Evolutionary conservation across 768 basidiomycete genomes (phyloP), one percentile per base, ranked within the genome.

Genomic region (Lactarius indigo): DNA sequence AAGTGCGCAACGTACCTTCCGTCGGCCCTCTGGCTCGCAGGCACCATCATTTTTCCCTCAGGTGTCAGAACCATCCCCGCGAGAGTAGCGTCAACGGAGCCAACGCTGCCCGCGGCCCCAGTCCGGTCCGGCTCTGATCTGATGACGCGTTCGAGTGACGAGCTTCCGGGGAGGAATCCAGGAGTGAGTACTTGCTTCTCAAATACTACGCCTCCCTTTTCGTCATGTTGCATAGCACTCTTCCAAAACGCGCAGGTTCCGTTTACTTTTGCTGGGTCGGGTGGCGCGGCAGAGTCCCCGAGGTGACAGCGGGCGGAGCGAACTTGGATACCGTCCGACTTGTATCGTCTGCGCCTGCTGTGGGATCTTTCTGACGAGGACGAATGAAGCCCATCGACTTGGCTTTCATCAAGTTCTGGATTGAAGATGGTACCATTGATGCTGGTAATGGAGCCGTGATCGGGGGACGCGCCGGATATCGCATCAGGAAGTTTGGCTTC

Each of bases 1-100:
- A 31, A 37, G 2, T 37, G 10, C n/a, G 18, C 4, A 0, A 55
- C 3, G 57, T 39, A 59, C 66, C 62, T 68, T 64, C 63, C 66
- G 33, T 67, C 66, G 31, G 31, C 41, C 41, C 66, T 64, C 58
- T 64, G 66, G 52, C 63, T 64, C 26, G 66, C 66, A 17, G 66
- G 62, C 10, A 68, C 63, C 44, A 68, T 28, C 23, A 59, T 10
- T 13, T 30, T 37, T 6, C 66, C 66, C 33, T 59, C 33, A n/a
- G 62, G 52, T 15, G 66, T 60, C 18, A 47, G 26, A 47, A 63
- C 58, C 23, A 64, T 33, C 10, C 58, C 66, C 20, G 62, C 52
- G 39, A 64, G 57, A 30, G 33, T 35, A 9, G 28, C n/a, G 39
- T 59, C 61, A 30, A 13, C 31, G 20, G 41, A 2, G 44, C 7